Conservation (phyloP, 345 rosid genomes). For the Mallotus nudiflorus region DNA sequence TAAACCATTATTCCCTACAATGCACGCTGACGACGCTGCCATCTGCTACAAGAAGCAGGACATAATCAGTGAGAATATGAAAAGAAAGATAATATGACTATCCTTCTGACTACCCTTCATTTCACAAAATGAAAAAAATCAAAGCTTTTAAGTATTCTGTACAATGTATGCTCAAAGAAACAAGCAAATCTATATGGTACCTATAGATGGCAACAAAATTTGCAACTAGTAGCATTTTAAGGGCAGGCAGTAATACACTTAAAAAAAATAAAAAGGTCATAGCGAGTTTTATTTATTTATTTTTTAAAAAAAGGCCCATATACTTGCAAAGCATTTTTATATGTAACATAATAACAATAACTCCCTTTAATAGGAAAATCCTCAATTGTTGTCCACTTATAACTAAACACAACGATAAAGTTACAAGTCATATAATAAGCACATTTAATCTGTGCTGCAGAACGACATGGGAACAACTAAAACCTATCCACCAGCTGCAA, state of each 20-base stretch:
- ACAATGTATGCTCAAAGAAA: no score
- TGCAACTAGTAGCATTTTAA: neutral
- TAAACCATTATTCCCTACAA: constrained; percentile 55
- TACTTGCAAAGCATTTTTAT: no score
- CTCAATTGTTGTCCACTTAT: no score
- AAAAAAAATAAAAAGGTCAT: neutral
- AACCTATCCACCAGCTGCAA: neutral
- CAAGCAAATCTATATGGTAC: neutral
- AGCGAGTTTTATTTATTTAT: no score
- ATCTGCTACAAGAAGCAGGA: constrained; percentile 36
- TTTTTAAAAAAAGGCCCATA: neutral
- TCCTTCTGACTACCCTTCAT: neutral
- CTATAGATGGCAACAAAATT: neutral
- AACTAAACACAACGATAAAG: no score
- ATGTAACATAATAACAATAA: no score
- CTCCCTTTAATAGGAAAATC: no score
- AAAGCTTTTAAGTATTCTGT: neutral
- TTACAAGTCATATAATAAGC: no score
- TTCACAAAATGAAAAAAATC: neutral
- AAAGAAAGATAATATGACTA: neutral
- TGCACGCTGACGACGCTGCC: constrained; percentile 78
- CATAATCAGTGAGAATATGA: neutral
- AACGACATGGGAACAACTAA: neutral
- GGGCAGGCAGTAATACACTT: neutral
- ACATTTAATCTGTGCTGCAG: neutral